A percentile compares a stretch with the other conserved stretches of the same genome.
phyloP scores from a whole-genome alignment of 2,329 filamentous ascomycete genomes.

The Colletotrichum sp. region DNA sequence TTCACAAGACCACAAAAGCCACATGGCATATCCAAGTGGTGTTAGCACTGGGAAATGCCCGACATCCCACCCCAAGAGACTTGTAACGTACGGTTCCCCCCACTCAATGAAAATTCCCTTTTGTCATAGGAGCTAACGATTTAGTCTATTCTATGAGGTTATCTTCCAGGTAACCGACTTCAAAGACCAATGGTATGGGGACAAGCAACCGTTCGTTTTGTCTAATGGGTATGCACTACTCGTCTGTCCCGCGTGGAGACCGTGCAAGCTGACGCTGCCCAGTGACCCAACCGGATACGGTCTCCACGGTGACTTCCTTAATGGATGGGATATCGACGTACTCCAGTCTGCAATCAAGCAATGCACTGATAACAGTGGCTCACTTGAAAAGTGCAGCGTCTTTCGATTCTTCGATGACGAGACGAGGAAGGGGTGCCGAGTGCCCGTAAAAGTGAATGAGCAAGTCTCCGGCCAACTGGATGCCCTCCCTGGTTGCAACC shows the following conservation, averaged over 20 bases:
- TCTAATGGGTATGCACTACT: slow-evolving; percentile 54
- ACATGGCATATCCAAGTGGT: slow-evolving; percentile 56
- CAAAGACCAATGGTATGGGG: slow-evolving; percentile 56
- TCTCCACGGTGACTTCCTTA: slow-evolving; percentile 74
- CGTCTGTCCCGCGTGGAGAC: background rate
- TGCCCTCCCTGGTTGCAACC: slow-evolving; percentile 60
- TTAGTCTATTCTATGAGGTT: slow-evolving; percentile 56
- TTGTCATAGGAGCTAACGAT: background rate
- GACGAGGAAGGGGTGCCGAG: slow-evolving; percentile 52
- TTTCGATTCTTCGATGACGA: slow-evolving; percentile 44
- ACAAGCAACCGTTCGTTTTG: slow-evolving; percentile 68
- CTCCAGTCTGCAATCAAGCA: slow-evolving; percentile 71
- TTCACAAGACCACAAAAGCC: slow-evolving; percentile 57
- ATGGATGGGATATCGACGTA: slow-evolving; percentile 70
- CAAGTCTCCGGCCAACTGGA: slow-evolving; percentile 46
- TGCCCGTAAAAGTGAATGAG: slow-evolving; percentile 52
- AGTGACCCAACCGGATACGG: slow-evolving; percentile 66
- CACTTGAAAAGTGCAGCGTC: slow-evolving; percentile 68
- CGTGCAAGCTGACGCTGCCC: slow-evolving; percentile 42
- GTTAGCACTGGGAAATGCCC: slow-evolving; percentile 56
- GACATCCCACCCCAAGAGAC: slow-evolving; percentile 53
- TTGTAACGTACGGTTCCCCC: slow-evolving; percentile 44
- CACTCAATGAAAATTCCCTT: background rate
- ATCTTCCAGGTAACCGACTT: slow-evolving; percentile 65
- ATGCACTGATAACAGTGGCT: slow-evolving; percentile 63